phyloP scores from a whole-genome alignment of 2,329 filamentous ascomycete species.

The Calonectria hawksworthii region DNA sequence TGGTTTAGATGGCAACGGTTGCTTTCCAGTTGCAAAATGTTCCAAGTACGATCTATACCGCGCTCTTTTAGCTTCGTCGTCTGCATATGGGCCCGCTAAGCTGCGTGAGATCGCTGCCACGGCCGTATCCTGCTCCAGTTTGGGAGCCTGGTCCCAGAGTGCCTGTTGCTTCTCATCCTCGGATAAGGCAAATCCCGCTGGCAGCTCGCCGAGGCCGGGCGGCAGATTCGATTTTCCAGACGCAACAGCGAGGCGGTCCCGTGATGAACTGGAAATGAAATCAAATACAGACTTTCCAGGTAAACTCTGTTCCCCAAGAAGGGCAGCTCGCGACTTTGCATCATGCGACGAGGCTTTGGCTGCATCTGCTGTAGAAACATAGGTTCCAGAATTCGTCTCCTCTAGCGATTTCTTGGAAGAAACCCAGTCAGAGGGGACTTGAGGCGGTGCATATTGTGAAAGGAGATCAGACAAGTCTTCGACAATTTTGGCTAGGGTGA shows the following conservation, averaged over 20 bases:
- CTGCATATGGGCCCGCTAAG: constrained; percentile 80
- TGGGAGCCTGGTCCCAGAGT: constrained; percentile 71
- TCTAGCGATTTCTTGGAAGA: constrained; percentile 63
- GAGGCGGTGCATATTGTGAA: constrained; percentile 71
- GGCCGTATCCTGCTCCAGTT: constrained; percentile 76
- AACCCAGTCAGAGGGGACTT: constrained; percentile 81
- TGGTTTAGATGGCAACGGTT: constrained; percentile 65
- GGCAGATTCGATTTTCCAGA: constrained; percentile 86
- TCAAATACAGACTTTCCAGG: constrained; percentile 97
- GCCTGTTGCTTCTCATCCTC: constrained; percentile 74
- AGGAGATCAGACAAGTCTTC: constrained; percentile 50
- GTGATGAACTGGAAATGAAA: constrained; percentile 83
- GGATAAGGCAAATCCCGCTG: constrained; percentile 72
- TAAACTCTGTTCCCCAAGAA: constrained; percentile 82
- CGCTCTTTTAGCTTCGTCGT: constrained; percentile 82
- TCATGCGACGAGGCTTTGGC: constrained; percentile 83
- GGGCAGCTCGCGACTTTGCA: constrained; percentile 80
- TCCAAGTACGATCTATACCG: constrained; percentile 89
- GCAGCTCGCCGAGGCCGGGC: constrained; percentile 80
- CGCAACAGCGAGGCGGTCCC: constrained; percentile 81
- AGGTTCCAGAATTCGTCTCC: constrained; percentile 47
- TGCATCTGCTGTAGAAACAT: constrained; percentile 80
- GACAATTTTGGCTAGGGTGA: constrained; percentile 75
- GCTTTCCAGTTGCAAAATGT: constrained; percentile 67
- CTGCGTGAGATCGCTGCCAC: constrained; percentile 77